Evolutionary conservation across 495 filamentous ascomycete genomes (phyloP).

Genomic region (Hyaloscypha bicolor): DNA sequence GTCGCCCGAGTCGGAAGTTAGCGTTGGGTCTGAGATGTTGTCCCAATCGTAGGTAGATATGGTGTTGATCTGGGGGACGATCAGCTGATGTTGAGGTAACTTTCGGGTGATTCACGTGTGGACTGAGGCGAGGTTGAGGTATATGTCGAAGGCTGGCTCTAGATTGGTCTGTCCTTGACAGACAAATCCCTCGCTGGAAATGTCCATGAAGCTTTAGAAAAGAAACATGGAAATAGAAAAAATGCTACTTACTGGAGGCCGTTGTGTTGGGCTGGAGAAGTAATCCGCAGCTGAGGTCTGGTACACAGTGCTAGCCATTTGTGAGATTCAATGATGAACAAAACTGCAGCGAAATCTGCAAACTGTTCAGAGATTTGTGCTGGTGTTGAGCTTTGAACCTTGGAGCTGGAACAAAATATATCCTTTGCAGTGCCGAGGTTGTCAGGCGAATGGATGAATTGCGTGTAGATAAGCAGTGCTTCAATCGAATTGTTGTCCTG

Average conservation of each 20-base stretch:
- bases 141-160: background rate
- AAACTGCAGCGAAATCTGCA: background rate
- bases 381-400: background rate
- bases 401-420: slow-evolving; percentile 9
- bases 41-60: slow-evolving; percentile 23
- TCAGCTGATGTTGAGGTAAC: slow-evolving; percentile 16
- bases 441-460: background rate
- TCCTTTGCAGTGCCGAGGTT: slow-evolving; percentile 15
- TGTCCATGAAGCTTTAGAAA: background rate
- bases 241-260: slow-evolving; percentile 25
- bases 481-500: slow-evolving; percentile 15
- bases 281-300: slow-evolving; percentile 18
- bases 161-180: slow-evolving; percentile 5
- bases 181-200: background rate
- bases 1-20: slow-evolving; percentile 27
- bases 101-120: slow-evolving; percentile 3
- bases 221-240: background rate
- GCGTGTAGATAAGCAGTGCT: background rate
- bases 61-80: slow-evolving; percentile 6
- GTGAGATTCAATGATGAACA: background rate
- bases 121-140: slow-evolving; percentile 1
- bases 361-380: background rate
- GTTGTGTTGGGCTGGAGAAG: slow-evolving; percentile 16
- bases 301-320: slow-evolving; percentile 27
- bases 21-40: slow-evolving; percentile 15